Evolutionary conservation across 208 protist species (phyloP).

Genomic region (Vickermania ingenoplastis): DNA sequence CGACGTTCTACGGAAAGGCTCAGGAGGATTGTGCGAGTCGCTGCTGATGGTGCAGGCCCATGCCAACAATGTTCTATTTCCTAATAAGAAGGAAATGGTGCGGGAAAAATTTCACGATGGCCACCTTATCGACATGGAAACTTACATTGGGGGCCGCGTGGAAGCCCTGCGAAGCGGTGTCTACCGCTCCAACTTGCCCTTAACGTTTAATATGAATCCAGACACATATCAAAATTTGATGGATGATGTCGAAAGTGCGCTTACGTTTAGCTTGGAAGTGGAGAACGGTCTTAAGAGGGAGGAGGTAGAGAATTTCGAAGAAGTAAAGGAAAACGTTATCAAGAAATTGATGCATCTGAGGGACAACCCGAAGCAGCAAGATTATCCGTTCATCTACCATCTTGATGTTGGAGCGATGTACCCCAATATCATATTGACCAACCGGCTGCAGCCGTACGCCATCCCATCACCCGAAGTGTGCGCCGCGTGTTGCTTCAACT

Average conservation of each 20-base stretch:
- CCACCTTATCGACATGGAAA: slow-evolving; percentile 98
- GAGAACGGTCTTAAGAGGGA: slow-evolving; percentile 77
- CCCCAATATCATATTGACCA: slow-evolving; percentile 99
- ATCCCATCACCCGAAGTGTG: slow-evolving; percentile 94
- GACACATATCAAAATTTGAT: slow-evolving; percentile 92
- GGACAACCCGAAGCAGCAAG: slow-evolving; percentile 75
- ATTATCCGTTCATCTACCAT: slow-evolving; percentile 98
- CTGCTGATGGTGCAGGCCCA: slow-evolving; percentile 98
- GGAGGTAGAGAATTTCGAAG: slow-evolving; percentile 93
- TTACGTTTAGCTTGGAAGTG: slow-evolving; percentile 90
- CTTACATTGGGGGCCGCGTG: slow-evolving; percentile 98
- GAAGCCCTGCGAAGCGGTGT: slow-evolving; percentile 94
- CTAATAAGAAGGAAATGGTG: slow-evolving; percentile 96
- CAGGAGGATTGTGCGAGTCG: slow-evolving; percentile 98
- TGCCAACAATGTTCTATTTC: slow-evolving; percentile 97
- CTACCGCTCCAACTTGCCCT: slow-evolving; percentile 95
- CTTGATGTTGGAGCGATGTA: slow-evolving; percentile 99
- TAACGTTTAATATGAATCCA: slow-evolving; percentile 90
- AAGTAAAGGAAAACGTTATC: slow-evolving; percentile 64
- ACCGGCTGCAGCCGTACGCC: slow-evolving; percentile 98
- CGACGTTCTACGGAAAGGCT: slow-evolving; percentile 98
- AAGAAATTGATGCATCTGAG: slow-evolving; percentile 72
- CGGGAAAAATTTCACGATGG: slow-evolving; percentile 93
- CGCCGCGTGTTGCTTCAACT: slow-evolving; percentile 96
- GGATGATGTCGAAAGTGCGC: slow-evolving; percentile 85